A percentile compares a stretch with the other conserved stretches of the same genome.
phyloP scores from a whole-genome alignment of 169 alveolate species.

The Plasmodium vivax region DNA sequence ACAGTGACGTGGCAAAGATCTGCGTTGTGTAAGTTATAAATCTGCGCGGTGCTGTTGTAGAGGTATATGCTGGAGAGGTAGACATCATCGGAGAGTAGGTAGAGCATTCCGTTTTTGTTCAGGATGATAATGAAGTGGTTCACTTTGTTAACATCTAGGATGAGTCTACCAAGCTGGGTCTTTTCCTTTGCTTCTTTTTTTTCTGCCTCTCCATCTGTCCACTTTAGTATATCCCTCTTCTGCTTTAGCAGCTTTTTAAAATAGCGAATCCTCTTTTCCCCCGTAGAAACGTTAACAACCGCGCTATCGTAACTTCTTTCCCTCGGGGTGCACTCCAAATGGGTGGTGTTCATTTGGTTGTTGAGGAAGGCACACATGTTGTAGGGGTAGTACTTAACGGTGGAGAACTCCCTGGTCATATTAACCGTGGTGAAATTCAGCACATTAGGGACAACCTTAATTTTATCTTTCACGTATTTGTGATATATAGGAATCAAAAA shows the following conservation, averaged over 20 bases:
- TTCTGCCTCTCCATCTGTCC: background rate
- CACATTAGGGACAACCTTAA: conserved; percentile 63
- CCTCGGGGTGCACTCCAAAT: conserved; percentile 9
- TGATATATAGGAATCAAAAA: conserved; percentile 70
- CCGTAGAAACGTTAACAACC: conserved; percentile 34
- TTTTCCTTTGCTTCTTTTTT: background rate
- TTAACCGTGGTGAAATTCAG: conserved; percentile 47
- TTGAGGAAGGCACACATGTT: conserved; percentile 51
- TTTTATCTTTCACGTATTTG: conserved; percentile 66
- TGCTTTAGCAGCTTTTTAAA: background rate
- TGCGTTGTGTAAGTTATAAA: conserved; percentile 52
- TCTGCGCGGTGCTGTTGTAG: conserved; percentile 15
- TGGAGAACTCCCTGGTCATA: conserved; percentile 23
- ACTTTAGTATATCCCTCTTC: conserved; percentile 25
- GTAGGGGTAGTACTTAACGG: conserved; percentile 40
- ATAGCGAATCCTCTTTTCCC: background rate
- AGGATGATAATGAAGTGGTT: conserved; percentile 53
- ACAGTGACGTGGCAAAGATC: conserved; percentile 43
- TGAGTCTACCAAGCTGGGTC: background rate
- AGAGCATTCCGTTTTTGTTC: conserved; percentile 54
- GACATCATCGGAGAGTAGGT: conserved; percentile 51
- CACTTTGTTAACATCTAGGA: conserved; percentile 46
- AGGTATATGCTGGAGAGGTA: conserved; percentile 47
- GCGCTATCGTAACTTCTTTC: background rate
- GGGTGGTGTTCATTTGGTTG: conserved; percentile 50